Percentiles rank a stretch among this genome's conserved stretches.
Conservation (phyloP, 148 eudicot genomes). For the Oxyria digyna region DNA sequence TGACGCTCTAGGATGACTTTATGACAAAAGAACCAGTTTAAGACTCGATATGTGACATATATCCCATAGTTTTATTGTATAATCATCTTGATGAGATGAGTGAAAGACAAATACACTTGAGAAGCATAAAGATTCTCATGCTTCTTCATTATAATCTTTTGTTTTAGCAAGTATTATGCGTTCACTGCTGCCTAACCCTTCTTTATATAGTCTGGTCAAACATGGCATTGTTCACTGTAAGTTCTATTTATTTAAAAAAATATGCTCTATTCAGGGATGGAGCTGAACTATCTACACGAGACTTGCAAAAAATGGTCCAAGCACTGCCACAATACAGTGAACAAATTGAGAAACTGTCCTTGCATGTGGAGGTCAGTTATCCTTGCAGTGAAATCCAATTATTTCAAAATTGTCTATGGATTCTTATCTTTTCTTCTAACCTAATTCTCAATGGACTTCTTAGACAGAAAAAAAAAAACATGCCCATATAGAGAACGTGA, state of each 20-base stretch:
- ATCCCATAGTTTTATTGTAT: background rate
- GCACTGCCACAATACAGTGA: slow-evolving; percentile 94
- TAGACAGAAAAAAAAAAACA: background rate
- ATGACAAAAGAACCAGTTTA: background rate
- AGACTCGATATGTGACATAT: background rate
- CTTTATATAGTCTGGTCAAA: background rate
- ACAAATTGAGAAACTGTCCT: slow-evolving; percentile 84
- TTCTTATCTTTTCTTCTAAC: background rate
- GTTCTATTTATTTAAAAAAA: background rate
- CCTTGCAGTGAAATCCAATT: background rate
- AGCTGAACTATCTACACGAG: slow-evolving; percentile 74
- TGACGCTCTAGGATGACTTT: background rate
- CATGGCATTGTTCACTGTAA: background rate
- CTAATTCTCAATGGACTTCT: background rate
- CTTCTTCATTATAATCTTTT: background rate
- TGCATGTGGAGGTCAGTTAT: slow-evolving; percentile 86
- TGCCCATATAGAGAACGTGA: background rate
- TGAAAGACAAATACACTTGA: background rate
- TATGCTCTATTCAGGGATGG: slow-evolving; percentile 36
- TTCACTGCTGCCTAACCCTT: background rate
- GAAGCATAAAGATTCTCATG: background rate
- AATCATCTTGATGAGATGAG: background rate
- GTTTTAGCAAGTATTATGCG: background rate
- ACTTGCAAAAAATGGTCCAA: slow-evolving; percentile 89
- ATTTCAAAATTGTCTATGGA: background rate